phyloP scores from a whole-genome alignment of 163 green algal species.

The Scenedesmus sp. region DNA sequence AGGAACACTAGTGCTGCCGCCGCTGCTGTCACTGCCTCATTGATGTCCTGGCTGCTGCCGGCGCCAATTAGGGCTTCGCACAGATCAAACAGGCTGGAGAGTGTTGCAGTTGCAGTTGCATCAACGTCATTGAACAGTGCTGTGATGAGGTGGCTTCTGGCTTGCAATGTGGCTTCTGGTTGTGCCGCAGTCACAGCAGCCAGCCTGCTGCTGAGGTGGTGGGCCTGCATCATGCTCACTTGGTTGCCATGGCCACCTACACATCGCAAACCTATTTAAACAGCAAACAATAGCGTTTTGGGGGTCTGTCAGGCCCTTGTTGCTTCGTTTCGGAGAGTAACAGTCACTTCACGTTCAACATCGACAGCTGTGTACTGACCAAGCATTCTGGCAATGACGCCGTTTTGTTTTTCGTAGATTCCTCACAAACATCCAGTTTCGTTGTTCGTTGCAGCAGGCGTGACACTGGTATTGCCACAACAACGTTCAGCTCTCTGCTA shows the following conservation, averaged over 20 bases:
- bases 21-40: constrained; percentile 26
- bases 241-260: background rate
- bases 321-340: background rate
- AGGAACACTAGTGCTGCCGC: constrained; percentile 31
- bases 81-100: constrained; percentile 32
- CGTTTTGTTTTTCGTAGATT: background rate
- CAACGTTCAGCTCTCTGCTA: background rate
- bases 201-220: constrained; percentile 9
- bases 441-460: background rate
- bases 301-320: too few species aligned
- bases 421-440: background rate
- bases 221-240: background rate
- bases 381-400: background rate
- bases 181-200: constrained; percentile 4
- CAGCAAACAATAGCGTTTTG: too few species aligned
- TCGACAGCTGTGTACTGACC: background rate
- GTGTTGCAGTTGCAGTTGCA: background rate
- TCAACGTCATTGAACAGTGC: background rate
- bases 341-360: constrained; percentile 3
- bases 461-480: background rate
- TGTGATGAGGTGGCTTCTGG: background rate
- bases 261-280: background rate
- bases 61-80: background rate
- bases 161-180: background rate
- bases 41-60: constrained; percentile 8